phyloP scores from a whole-genome alignment of 2,329 filamentous ascomycete species.

The Aspergillus caelatus region DNA sequence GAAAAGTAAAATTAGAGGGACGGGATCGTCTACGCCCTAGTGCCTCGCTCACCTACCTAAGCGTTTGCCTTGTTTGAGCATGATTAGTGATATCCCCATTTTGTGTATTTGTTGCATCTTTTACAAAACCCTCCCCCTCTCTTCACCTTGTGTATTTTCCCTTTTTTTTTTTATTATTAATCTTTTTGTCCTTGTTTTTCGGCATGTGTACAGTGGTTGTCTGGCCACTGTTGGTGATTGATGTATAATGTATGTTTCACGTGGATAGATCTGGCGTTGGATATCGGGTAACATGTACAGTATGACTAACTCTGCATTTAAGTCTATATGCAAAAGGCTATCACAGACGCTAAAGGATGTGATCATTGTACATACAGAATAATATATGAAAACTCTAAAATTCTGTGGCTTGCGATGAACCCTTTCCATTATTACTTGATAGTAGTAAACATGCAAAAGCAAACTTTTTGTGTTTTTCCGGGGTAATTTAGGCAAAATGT shows the following conservation, averaged over 20 bases:
- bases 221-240: not conserved
- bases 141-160: not conserved
- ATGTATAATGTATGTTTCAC: not conserved
- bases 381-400: not conserved
- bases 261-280: constrained; percentile 1
- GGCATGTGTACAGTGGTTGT: not conserved
- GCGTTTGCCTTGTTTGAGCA: not conserved
- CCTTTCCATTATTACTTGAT: not conserved
- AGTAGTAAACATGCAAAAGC: not conserved
- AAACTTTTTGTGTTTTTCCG: constrained; percentile 1
- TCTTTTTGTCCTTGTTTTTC: not conserved
- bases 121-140: not conserved
- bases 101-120: not conserved
- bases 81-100: constrained; percentile 5
- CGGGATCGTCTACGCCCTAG: constrained; percentile 10
- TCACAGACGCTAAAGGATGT: not conserved
- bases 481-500: constrained; percentile 16
- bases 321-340: not conserved
- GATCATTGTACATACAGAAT: not conserved
- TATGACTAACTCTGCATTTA: not conserved
- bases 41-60: not conserved
- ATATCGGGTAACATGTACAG: not conserved
- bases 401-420: not conserved
- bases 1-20: constrained; percentile 14
- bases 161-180: not conserved